Conservation (phyloP, 192 early-diverging fungal species). For the Coemansia sp. region DNA sequence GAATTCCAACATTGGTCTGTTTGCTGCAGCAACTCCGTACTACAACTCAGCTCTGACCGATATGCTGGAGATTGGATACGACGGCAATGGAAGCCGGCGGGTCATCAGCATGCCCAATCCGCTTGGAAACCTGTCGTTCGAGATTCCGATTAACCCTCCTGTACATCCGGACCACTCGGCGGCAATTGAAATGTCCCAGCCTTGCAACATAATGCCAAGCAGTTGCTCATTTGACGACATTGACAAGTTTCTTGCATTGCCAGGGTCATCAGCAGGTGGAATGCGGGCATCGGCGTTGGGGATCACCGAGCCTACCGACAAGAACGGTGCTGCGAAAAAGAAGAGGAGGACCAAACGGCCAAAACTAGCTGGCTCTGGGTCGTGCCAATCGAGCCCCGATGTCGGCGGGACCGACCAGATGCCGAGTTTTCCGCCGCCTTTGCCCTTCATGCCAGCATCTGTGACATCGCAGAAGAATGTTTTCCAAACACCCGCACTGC, state of each 20-base stretch:
- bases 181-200: background rate
- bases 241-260: background rate
- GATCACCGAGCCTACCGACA: background rate
- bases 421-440: background rate
- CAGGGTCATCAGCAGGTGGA: background rate
- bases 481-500: background rate
- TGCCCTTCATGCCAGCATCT: background rate
- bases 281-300: background rate
- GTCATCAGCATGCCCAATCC: constrained; percentile 55
- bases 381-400: background rate
- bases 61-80: constrained; percentile 40
- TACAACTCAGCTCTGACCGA: constrained; percentile 17
- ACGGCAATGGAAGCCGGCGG: constrained; percentile 27
- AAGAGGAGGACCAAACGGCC: constrained; percentile 3
- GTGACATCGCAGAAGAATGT: background rate
- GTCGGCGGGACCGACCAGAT: background rate
- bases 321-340: background rate
- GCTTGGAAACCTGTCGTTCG: constrained; percentile 46
- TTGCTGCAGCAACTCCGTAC: background rate
- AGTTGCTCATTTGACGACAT: constrained; percentile 16
- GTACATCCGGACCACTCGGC: constrained; percentile 12
- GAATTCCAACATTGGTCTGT: background rate
- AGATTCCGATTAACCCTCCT: constrained; percentile 42
- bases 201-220: background rate
- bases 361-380: background rate